A percentile compares a stretch with the other conserved stretches of the same genome.
Evolutionary conservation across 208 protist species (phyloP).

Genomic region (Endotrypanum monterogeii): DNA sequence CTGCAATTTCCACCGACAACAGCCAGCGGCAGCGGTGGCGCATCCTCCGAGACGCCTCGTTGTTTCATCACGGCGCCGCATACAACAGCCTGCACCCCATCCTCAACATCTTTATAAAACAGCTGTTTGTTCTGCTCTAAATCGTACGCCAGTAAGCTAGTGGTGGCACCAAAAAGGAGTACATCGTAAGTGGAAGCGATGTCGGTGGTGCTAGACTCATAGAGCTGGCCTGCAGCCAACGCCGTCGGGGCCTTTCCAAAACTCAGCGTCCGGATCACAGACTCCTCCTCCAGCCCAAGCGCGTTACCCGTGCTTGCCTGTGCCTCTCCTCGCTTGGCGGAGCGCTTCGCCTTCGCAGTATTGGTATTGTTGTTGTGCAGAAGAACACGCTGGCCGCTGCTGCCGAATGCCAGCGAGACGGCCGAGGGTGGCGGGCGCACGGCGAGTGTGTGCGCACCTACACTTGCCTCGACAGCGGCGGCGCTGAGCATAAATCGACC

Average conservation of each 20-base stretch:
- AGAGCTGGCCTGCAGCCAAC: slow-evolving; percentile 65
- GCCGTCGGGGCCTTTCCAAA: slow-evolving; percentile 89
- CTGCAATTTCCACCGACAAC: slow-evolving; percentile 95
- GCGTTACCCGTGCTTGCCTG: slow-evolving; percentile 11
- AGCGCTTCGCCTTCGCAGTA: slow-evolving; percentile 32
- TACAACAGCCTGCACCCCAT: slow-evolving; percentile 88
- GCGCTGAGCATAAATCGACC: slow-evolving; percentile 64
- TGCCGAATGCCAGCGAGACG: slow-evolving; percentile 68
- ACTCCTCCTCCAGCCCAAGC: slow-evolving; percentile 19
- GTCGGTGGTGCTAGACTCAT: slow-evolving; percentile 10
- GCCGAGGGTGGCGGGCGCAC: slow-evolving; percentile 31
- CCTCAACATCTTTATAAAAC: slow-evolving; percentile 93
- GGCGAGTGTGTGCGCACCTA: slow-evolving; percentile 9
- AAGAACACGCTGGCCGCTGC: slow-evolving; percentile 75
- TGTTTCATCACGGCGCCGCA: slow-evolving; percentile 61
- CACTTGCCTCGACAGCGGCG: slow-evolving; percentile 11
- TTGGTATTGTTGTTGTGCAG: slow-evolving; percentile 87
- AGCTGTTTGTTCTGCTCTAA: slow-evolving; percentile 91
- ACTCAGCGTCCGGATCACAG: slow-evolving; percentile 70
- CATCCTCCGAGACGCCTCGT: slow-evolving; percentile 5
- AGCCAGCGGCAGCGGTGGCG: slow-evolving; percentile 46
- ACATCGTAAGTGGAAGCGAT: slow-evolving; percentile 54
- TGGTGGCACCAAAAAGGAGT: slow-evolving; percentile 90
- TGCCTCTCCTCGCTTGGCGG: slow-evolving; percentile 43
- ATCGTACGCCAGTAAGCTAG: slow-evolving; percentile 92